A percentile compares a stretch with the other conserved stretches of the same genome.
Evolutionary conservation across 1,284 basidiomycete species (phyloP).

Genomic region (Puccinia triticina): DNA sequence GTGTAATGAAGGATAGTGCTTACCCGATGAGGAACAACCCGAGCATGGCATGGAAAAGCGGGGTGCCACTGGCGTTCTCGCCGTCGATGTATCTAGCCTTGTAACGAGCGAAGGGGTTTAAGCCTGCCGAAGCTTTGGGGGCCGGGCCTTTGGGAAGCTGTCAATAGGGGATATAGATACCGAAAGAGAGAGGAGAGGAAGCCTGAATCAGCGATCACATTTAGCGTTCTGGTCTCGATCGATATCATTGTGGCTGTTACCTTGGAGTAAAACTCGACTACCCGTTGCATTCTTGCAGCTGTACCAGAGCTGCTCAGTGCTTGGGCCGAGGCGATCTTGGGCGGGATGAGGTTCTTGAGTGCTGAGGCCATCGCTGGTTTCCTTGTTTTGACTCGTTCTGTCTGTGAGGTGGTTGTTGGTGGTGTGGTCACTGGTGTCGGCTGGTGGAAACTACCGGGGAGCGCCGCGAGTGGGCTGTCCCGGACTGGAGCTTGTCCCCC

Average conservation of each 20-base stretch:
- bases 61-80: slow-evolving; percentile 57
- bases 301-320: slow-evolving; percentile 56
- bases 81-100: slow-evolving; percentile 58
- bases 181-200: neutral
- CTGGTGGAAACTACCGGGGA: too few species aligned
- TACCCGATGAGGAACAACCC: slow-evolving; percentile 58
- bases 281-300: slow-evolving; percentile 57
- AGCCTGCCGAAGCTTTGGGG: slow-evolving; percentile 51
- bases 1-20: slow-evolving; percentile 53
- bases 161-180: neutral
- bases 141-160: slow-evolving; percentile 59
- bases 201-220: neutral
- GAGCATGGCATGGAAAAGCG: slow-evolving; percentile 55
- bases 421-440: neutral
- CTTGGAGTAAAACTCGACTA: slow-evolving; percentile 59
- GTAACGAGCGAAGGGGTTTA: slow-evolving; percentile 57
- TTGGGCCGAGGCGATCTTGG: slow-evolving; percentile 58
- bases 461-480: neutral
- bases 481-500: neutral
- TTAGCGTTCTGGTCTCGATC: neutral
- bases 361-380: slow-evolving; percentile 52
- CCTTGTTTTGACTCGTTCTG: neutral
- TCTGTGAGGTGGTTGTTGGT: neutral
- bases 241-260: slow-evolving; percentile 47
- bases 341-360: slow-evolving; percentile 56